Evolutionary conservation across 768 basidiomycete species (phyloP).

Genomic region (Leucocoprinus sp.): DNA sequence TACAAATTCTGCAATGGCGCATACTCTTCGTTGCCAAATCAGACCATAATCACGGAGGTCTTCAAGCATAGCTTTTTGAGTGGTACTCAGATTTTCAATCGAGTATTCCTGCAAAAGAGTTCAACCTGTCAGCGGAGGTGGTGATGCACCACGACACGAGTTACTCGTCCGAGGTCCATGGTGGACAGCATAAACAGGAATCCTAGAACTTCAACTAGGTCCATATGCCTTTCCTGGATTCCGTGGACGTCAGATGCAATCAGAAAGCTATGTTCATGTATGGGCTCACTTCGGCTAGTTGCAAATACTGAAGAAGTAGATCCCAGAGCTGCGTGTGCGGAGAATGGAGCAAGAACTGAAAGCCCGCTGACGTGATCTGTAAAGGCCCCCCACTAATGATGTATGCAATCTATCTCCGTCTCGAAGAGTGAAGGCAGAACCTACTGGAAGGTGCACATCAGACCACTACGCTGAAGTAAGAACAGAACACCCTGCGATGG

Average conservation of each 20-base stretch:
- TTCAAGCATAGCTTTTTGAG: conserved; percentile 80
- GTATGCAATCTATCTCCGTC: conserved; percentile 9
- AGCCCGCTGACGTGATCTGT: conserved; percentile 89
- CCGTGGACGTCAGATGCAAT: conserved; percentile 14
- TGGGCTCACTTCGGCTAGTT: conserved; percentile 65
- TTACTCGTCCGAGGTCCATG: conserved; percentile 86
- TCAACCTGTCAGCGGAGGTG: conserved; percentile 13
- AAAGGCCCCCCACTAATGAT: conserved; percentile 42
- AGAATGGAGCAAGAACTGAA: conserved; percentile 92
- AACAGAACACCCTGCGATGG: conserved; percentile 81
- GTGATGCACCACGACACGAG: conserved; percentile 15
- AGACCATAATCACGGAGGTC: conserved; percentile 94
- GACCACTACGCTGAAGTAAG: conserved; percentile 72
- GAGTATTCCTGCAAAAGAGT: conserved; percentile 68
- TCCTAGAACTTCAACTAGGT: conserved; percentile 86
- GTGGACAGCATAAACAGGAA: conserved; percentile 97
- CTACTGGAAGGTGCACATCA: conserved; percentile 74
- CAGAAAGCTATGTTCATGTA: conserved; percentile 12
- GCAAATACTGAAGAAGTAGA: conserved; percentile 82
- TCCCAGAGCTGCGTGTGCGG: conserved; percentile 96
- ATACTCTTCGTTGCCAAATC: conserved; percentile 77
- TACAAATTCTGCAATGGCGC: conserved; percentile 18
- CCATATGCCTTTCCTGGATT: conserved; percentile 75
- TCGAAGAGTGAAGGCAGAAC: conserved; percentile 15
- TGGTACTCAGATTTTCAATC: conserved; percentile 67